These are phyloP conservation scores for Nigrospora osmanthi DNA, from an alignment of 2,329 filamentous ascomycete species.

Conservation along the genomic window DNA sequence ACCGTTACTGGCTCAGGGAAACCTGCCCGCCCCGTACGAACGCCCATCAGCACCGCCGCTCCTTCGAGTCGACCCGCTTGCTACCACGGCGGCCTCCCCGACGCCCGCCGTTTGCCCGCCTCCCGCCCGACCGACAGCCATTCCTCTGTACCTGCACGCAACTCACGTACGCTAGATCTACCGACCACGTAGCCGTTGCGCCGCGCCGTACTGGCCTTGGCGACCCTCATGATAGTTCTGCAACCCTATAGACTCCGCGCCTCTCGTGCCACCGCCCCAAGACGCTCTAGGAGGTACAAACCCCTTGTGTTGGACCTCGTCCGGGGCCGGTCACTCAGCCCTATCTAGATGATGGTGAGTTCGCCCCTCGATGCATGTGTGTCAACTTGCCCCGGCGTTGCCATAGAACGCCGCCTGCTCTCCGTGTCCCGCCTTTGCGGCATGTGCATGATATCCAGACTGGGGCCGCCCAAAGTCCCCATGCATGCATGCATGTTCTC, in stretches of 20 bases:
- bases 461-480: background rate
- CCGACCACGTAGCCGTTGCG: background rate
- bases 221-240: conserved; percentile 7
- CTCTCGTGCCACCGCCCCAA: conserved; percentile 4
- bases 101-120: no score
- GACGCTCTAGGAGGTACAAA: conserved; percentile 1
- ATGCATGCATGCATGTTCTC: background rate
- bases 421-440: no score
- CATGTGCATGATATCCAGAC: no score
- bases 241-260: conserved; percentile 4
- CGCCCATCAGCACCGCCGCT: no score
- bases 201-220: conserved; percentile 3
- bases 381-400: background rate
- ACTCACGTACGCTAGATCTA: background rate
- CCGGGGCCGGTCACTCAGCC: conserved; percentile 1
- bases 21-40: no score
- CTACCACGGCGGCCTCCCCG: no score
- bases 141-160: no score
- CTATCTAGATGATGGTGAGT: conserved; percentile 9
- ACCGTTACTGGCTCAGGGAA: no score
- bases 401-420: background rate
- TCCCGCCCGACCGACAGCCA: no score
- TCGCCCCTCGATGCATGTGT: background rate
- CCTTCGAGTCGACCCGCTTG: no score
- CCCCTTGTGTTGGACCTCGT: conserved; percentile 4